These are phyloP conservation scores for Jacaranda mimosifolia DNA, from an alignment of 257 asterid species.

Conservation along the genomic window DNA sequence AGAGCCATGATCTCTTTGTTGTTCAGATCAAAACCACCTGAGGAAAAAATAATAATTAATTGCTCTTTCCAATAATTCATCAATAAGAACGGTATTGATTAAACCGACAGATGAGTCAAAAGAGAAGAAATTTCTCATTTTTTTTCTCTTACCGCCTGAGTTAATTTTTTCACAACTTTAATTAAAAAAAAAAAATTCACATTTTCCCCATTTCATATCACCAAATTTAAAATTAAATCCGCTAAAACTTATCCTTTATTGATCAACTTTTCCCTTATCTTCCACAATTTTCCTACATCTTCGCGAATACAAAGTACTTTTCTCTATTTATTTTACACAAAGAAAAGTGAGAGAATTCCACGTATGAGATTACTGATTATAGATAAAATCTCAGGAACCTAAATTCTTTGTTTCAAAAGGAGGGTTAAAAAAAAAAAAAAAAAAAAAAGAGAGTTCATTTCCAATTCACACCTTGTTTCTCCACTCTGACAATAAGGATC, in stretches of 20 bases:
- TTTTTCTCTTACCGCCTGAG: not conserved
- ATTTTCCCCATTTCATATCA: not conserved
- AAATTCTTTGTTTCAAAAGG: too few species aligned
- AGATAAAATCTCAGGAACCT: not conserved
- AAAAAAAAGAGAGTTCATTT: too few species aligned
- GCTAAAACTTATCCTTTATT: not conserved
- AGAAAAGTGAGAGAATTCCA: not conserved
- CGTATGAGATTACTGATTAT: not conserved
- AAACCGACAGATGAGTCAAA: not conserved
- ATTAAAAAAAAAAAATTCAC: not conserved
- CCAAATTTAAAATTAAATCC: not conserved
- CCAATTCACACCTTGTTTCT: too few species aligned
- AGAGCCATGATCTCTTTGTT: constrained; percentile 61
- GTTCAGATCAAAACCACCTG: constrained; percentile 42
- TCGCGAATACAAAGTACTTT: too few species aligned
- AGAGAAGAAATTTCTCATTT: not conserved
- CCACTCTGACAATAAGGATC: too few species aligned
- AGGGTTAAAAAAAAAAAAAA: too few species aligned
- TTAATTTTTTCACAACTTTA: not conserved
- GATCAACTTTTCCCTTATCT: too few species aligned
- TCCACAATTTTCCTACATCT: not conserved
- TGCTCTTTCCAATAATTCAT: not conserved
- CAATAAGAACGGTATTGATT: not conserved
- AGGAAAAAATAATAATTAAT: not conserved
- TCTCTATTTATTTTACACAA: not conserved